Conservation (phyloP, 2,329 filamentous ascomycete species). For the Ilyonectria mors-panacis region DNA sequence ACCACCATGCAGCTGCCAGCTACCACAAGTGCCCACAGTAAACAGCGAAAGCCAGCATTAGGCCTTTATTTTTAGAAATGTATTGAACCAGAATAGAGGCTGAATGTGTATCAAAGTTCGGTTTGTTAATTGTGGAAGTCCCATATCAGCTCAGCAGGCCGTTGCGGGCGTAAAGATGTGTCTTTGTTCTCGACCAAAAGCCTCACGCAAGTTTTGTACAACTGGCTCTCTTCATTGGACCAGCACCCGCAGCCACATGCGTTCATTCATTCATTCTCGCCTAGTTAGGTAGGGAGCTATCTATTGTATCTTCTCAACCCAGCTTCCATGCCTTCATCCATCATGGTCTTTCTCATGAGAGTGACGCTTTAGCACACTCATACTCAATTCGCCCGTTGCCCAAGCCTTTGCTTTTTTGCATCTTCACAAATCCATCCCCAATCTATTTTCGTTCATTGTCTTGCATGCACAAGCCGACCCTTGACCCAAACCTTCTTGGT, state of each 20-base stretch:
- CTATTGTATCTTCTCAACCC: not conserved
- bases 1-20: not conserved
- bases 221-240: not conserved
- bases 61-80: not conserved
- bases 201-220: not conserved
- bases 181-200: not conserved
- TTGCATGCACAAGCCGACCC: slow-evolving; percentile 83
- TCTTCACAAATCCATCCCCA: not conserved
- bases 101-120: not conserved
- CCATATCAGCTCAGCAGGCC: not conserved
- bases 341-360: not conserved
- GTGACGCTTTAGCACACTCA: not conserved
- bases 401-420: not conserved
- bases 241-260: not conserved
- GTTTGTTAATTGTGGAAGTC: not conserved
- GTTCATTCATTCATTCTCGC: not conserved
- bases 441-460: slow-evolving; percentile 33
- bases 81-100: not conserved
- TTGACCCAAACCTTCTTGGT: slow-evolving; percentile 90
- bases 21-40: not conserved
- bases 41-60: not conserved
- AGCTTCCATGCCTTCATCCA: not conserved
- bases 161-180: not conserved
- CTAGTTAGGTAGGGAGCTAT: not conserved
- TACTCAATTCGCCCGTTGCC: not conserved